Percentiles rank a stretch among this genome's conserved stretches.
phyloP scores from a whole-genome alignment of 2,329 filamentous ascomycete species.

The Emydomyces testavorans region DNA sequence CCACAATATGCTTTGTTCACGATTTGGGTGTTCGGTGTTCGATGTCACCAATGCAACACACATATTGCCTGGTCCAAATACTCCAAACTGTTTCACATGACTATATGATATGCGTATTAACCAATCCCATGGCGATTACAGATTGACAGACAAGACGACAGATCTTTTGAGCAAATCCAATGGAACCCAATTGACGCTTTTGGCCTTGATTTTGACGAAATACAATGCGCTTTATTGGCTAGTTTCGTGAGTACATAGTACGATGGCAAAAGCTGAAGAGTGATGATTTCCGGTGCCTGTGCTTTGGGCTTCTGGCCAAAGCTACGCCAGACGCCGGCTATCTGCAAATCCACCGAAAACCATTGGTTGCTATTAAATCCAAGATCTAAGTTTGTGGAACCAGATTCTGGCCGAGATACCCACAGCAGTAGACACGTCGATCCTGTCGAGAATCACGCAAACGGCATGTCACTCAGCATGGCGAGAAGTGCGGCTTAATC shows the following conservation, averaged over 20 bases:
- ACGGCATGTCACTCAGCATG: slow-evolving; percentile 1
- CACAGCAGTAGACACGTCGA: neutral
- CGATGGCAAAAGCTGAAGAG: neutral
- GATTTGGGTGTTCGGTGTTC: neutral
- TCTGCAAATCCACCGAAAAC: neutral
- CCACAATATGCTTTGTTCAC: neutral
- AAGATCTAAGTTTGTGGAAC: slow-evolving; percentile 8
- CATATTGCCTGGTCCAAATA: neutral
- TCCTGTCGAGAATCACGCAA: slow-evolving; percentile 7
- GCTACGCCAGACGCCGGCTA: slow-evolving; percentile 3
- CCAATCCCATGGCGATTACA: neutral
- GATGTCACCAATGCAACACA: neutral
- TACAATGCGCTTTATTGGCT: neutral
- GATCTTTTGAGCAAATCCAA: neutral
- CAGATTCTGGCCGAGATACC: neutral
- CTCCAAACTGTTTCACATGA: neutral
- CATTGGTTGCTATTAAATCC: neutral
- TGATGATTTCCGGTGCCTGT: slow-evolving; percentile 4
- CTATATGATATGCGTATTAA: neutral
- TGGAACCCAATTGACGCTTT: neutral
- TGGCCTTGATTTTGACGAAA: neutral
- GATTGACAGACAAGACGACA: neutral
- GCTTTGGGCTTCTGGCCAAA: neutral
- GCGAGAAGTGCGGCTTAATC: neutral
- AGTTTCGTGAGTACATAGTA: neutral